phyloP scores from a whole-genome alignment of 2,329 filamentous ascomycete genomes.

The Cladophialophora immunda region DNA sequence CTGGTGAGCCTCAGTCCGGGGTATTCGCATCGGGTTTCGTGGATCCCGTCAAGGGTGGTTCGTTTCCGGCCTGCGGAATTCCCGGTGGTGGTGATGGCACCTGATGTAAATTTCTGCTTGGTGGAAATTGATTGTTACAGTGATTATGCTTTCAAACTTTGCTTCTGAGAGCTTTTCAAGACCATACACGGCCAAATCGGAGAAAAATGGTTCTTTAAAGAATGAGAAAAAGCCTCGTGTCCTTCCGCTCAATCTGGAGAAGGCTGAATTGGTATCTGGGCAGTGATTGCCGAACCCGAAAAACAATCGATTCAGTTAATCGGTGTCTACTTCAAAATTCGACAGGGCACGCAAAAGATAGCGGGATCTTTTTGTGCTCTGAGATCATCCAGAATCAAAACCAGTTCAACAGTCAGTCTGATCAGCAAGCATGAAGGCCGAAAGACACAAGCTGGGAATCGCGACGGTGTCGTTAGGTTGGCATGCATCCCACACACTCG shows the following conservation, averaged over 20 bases:
- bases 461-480: constrained; percentile 79
- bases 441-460: constrained; percentile 59
- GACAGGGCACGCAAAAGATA: neutral
- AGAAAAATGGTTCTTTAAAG: neutral
- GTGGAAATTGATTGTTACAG: neutral
- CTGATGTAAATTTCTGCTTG: neutral
- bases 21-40: neutral
- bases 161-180: neutral
- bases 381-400: neutral
- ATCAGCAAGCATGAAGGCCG: neutral
- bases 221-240: neutral
- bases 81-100: neutral
- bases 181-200: neutral
- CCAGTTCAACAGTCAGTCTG: neutral
- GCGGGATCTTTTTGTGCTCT: neutral
- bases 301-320: neutral
- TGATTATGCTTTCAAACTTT: neutral
- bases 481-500: constrained; percentile 70
- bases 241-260: neutral
- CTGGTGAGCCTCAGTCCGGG: neutral
- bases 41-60: neutral
- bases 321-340: neutral
- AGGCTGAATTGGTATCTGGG: neutral
- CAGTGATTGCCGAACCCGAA: neutral
- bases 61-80: neutral